A percentile compares a stretch with the other conserved stretches of the same genome.
phyloP scores from a whole-genome alignment of 2,329 filamentous ascomycete species.

The Amesomyces nigricolor region DNA sequence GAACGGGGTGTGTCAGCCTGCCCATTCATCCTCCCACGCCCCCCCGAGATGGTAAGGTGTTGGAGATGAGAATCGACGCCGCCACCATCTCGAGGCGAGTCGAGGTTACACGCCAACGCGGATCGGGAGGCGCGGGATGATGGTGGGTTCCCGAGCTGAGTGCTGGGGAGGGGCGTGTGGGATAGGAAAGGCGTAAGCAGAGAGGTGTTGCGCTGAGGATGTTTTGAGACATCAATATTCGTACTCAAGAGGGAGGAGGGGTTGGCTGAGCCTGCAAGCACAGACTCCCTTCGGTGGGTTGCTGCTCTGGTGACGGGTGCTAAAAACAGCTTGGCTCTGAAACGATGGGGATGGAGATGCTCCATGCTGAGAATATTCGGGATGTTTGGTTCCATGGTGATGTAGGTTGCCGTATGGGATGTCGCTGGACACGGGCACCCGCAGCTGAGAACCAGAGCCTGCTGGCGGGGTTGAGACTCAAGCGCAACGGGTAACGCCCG shows the following conservation, averaged over 20 bases:
- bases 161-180: slow-evolving; percentile 3
- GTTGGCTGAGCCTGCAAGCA: slow-evolving; percentile 4
- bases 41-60: not conserved
- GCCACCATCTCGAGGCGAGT: slow-evolving; percentile 5
- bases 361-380: not conserved
- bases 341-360: slow-evolving; percentile 1
- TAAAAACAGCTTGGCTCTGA: slow-evolving; percentile 19
- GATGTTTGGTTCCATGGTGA: not conserved
- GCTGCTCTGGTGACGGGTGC: slow-evolving; percentile 1
- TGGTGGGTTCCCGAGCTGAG: not conserved
- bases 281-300: slow-evolving; percentile 3
- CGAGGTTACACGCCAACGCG: slow-evolving; percentile 13
- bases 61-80: slow-evolving; percentile 11
- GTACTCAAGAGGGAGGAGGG: slow-evolving; percentile 5
- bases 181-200: slow-evolving; percentile 5
- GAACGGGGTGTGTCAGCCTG: slow-evolving; percentile 12
- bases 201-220: slow-evolving; percentile 10
- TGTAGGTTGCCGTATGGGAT: not conserved
- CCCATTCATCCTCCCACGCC: slow-evolving; percentile 3
- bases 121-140: not conserved
- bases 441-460: not conserved
- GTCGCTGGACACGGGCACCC: not conserved
- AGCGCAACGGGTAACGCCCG: slow-evolving; percentile 1
- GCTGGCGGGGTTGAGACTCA: not conserved
- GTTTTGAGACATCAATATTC: slow-evolving; percentile 20